Evolutionary conservation across 768 basidiomycete genomes (phyloP), one percentile per base, ranked within the genome.

Genomic region (Lactarius sp.): DNA sequence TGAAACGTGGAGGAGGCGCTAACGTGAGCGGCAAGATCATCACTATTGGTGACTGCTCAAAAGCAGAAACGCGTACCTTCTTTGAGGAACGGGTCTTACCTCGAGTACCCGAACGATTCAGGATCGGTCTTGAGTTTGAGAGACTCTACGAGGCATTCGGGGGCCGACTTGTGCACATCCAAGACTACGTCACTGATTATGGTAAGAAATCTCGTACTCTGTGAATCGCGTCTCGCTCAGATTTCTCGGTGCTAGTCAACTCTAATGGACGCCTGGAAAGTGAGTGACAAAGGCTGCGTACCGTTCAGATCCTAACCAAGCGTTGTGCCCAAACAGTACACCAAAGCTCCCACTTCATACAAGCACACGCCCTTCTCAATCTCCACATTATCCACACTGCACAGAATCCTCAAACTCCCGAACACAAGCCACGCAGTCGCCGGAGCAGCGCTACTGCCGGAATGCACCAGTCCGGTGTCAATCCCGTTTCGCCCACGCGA

Each of bases 381-480:
- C 81, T 94, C 14, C 92, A 94, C 71, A 88, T 94, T 72, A 89
- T 94, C 57, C 90, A 93, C 69, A 87, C 90, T 2, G 86, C 87
- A 1, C 88, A 91, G 70, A 75, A 83, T 0, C 71, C 80, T 0
- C 73, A 73, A 9, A 36, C 27, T 3, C 34, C 75, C 3, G 72
- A 72, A 22, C 69, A 70, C 37, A 53, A 57, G 37, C 49, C 69
- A 13, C 66, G 64, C 22, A 68, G 70, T n/a, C 71, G 71, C 51
- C 70, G 71, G 16, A 64, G 68, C 37, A 69, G 66, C 13, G 71
- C 71, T 13, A 62, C 69, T 9, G 64, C 68, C 3, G 67, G 70
- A 20, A 65, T 66, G 16, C 70, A 68, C 13, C 62, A 69, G 8
- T 65, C 69, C 41, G 58, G 68, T 2, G 68, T 69, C 6, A 69